Base-by-base conservation (phyloP, 1,139 yeast genomes). In the Blastobotrys proliferans region DNA sequence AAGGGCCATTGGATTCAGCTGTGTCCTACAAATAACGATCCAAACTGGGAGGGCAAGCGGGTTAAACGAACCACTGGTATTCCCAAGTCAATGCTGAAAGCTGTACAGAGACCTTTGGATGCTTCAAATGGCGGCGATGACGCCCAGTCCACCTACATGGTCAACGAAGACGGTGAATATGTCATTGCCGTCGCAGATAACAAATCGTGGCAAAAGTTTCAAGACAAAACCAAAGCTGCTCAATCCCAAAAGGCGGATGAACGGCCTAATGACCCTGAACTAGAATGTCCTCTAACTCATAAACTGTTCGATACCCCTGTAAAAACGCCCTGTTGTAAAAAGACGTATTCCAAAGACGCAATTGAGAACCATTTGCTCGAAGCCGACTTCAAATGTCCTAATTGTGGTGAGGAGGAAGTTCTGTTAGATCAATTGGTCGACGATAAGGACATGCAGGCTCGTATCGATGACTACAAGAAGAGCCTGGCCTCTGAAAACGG, bases 1-100 rank as follows among this genome's bases (percentile, higher is more conserved):
- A 86, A 88, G 63, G 96, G 92, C 50, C 99, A 92, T 63, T 90
- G 95, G 92, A 90, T 94, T 50, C 85, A 85, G 57, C 87, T 88
- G 54, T 92, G 98, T 68, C 98, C 98, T 0, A 87, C 95, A 2
- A 84, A 85, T 55, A 79, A 79, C 44, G 98, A 92, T 63, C 95
- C 97, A 4, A 84, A 80, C 55, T 88, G 88, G 74, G 97, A 92
- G 60, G 95, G 95, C 22, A 86, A 85, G 59, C 75, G 94, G 51
- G 83, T 92, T 40, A 81, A 87, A 58, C 76, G 95, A 56, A 90
- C 97, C 0, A 92, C 98, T 0, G 99, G 99, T 79, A 92, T 92
- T 58, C 99, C 99, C 4, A 83, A 84, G 63, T 83, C 94, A 35
- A 88, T 88, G 64, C 76, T 92, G 63, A 84, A 87, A 55, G 83